Evolutionary conservation across 495 filamentous ascomycete species (phyloP), one percentile per base, ranked within the genome.

Genomic region (Annulohypoxylon stygium): DNA sequence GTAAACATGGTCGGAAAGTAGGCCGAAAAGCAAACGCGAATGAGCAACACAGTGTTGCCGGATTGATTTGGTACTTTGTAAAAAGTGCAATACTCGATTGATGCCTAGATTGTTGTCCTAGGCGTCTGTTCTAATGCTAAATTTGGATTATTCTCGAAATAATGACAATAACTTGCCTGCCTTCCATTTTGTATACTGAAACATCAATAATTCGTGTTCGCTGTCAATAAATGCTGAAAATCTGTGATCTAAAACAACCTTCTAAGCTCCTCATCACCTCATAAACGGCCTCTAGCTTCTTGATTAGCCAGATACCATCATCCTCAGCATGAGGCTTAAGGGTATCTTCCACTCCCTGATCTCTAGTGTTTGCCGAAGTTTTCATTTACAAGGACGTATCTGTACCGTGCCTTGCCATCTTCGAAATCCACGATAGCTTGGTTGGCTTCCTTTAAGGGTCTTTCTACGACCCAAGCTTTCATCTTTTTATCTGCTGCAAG

Each of bases 401-500:
- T 81, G 83, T 93, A 96, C 67, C 93, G 86, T 25, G 93, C 86
- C 81, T 90, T 90, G 9, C 90, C 90, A 7, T 80, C 83, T 60
- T 89, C 87, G 86, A 95, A 87, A 75, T 94, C 92, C 9, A 86
- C 70, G 65, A 96, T 80, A 0, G 88, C 87, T 71, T 86, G 75
- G 82, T 94, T 94, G 3, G 90, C 91, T 39, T 95, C 90, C 74
- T 84, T 88, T 88, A 98, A 86, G 11, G 88, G 84, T 65, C 90
- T 83, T 77, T 86, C 84, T 78, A 93, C 78, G 55, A 97, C 83
- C 92, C 92, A 95, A 3, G 92, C 86, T 76, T 90, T 86, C 51
- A 97, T 85, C 4, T 86, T 84, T 83, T 95, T 92, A 72, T 93
- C 87, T 2, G 84, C 93, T 10, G 92, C 93, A 69, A 97, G 81